Percentiles rank a stretch among this genome's conserved stretches.
Conservation (phyloP, 495 filamentous ascomycete genomes). For the Penicillium flavigenum region DNA sequence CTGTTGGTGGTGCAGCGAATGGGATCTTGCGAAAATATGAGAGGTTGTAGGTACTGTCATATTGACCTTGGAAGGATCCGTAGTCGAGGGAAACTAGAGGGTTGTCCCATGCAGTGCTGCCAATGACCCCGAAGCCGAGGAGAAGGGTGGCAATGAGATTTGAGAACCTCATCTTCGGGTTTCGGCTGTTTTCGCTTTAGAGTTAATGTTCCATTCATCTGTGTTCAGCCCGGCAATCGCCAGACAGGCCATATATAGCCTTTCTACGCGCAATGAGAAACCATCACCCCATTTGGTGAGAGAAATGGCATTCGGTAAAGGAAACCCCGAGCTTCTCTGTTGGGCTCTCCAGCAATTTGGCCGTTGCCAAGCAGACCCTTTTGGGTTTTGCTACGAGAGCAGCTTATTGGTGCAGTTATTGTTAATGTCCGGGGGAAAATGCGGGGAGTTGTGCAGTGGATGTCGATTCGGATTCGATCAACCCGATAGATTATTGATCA, state of each 20-base stretch:
- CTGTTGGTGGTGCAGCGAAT: constrained; percentile 56
- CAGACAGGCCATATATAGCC: constrained; percentile 14
- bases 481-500: constrained; percentile 13
- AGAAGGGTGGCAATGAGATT: constrained; percentile 4
- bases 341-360: neutral
- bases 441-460: constrained; percentile 15
- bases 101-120: constrained; percentile 21
- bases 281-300: neutral
- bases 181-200: neutral
- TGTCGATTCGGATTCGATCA: constrained; percentile 19
- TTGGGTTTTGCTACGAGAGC: neutral
- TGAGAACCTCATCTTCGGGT: constrained; percentile 13
- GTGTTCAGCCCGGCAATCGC: neutral
- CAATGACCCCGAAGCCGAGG: constrained; percentile 10
- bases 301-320: neutral
- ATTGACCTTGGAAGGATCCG: constrained; percentile 58
- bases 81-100: constrained; percentile 49
- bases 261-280: neutral
- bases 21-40: constrained; percentile 58
- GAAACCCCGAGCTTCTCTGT: neutral
- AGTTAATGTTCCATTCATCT: neutral
- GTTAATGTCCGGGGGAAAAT: constrained; percentile 18
- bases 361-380: neutral
- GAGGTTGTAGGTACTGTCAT: constrained; percentile 51
- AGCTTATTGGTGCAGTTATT: constrained; percentile 30